Evolutionary conservation across 2,329 filamentous ascomycete species (phyloP).

Genomic region (Passalora sequoiae): DNA sequence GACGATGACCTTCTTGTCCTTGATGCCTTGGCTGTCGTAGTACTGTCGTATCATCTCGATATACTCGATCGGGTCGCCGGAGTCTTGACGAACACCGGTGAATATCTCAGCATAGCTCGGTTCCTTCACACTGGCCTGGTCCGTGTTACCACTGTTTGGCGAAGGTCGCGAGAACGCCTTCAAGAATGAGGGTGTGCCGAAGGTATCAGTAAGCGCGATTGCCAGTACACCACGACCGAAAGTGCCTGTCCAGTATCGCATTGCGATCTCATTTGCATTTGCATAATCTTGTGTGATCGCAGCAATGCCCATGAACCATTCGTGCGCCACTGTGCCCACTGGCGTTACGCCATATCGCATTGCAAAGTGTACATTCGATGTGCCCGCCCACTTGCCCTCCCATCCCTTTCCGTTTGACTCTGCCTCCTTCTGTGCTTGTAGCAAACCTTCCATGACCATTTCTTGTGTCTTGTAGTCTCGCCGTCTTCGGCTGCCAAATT

Average conservation of each 20-base stretch:
- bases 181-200: slow-evolving; percentile 86
- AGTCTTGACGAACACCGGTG: slow-evolving; percentile 81
- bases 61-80: slow-evolving; percentile 76
- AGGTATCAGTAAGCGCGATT: slow-evolving; percentile 92
- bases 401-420: slow-evolving; percentile 53
- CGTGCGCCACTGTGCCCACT: slow-evolving; percentile 87
- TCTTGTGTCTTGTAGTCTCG: slow-evolving; percentile 95
- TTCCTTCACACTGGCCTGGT: slow-evolving; percentile 17
- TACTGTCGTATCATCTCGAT: slow-evolving; percentile 74
- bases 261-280: slow-evolving; percentile 73
- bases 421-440: slow-evolving; percentile 68
- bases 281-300: slow-evolving; percentile 84
- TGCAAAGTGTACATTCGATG: slow-evolving; percentile 94
- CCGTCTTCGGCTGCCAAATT: slow-evolving; percentile 85
- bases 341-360: slow-evolving; percentile 84
- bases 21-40: slow-evolving; percentile 70
- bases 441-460: slow-evolving; percentile 81
- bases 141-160: slow-evolving; percentile 24
- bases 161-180: slow-evolving; percentile 71
- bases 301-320: slow-evolving; percentile 99
- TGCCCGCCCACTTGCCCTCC: slow-evolving; percentile 72
- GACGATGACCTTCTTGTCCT: slow-evolving; percentile 78
- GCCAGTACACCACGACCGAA: slow-evolving; percentile 71
- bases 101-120: slow-evolving; percentile 75
- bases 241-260: slow-evolving; percentile 84